Base-by-base conservation (phyloP, 2,329 filamentous ascomycete genomes). In the Trichothecium roseum region DNA sequence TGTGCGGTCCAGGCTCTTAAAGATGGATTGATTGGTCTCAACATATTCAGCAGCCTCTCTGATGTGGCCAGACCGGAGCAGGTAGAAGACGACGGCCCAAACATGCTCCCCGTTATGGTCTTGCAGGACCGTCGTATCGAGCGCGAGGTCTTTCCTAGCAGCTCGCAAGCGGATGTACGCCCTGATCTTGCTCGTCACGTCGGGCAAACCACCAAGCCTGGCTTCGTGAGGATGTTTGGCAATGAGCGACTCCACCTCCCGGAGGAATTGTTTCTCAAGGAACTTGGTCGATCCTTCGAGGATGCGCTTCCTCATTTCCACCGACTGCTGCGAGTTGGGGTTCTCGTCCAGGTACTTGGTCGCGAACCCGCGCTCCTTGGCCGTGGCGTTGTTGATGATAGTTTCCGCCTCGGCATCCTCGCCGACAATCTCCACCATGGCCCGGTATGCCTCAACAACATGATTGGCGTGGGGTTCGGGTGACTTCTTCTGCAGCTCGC, bases 81-180 rank as follows among this genome's bases (percentile, higher is more conserved):
- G 72, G 58, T 86, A 96, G 63, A 93, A 98, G 30, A 98, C 78
- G 34, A 95, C 72, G 30, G 88, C 87, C 91, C 91, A 98, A 43
- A 88, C 82, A 50, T 82, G 91, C 54, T 94, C 88, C 35, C 83
- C 78, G 29, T 78, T 77, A 32, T 88, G 72, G 55, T 79, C 76
- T 56, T 94, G 85, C 32, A 95, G 68, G 44, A 89, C 78, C 4
- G 80, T 75, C 42, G 81, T 84, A 52, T 94, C 84, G 3, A 81
- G 78, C 2, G 83, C 84, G 30, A 96, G 72, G 51, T 94, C 86
- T 58, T 88, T 94, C 40, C 86, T 77, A 2, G 75, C 72, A 29
- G 80, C 74, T 41, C 84, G 78, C 39, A 95, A 70, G 33, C 88
- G 78, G 46, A 98, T 85, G 52, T 89, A 98, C 7, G 86, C 91